Evolutionary conservation across 352 stramenopile genomes (phyloP).

Genomic region (Pythium insidiosum): DNA sequence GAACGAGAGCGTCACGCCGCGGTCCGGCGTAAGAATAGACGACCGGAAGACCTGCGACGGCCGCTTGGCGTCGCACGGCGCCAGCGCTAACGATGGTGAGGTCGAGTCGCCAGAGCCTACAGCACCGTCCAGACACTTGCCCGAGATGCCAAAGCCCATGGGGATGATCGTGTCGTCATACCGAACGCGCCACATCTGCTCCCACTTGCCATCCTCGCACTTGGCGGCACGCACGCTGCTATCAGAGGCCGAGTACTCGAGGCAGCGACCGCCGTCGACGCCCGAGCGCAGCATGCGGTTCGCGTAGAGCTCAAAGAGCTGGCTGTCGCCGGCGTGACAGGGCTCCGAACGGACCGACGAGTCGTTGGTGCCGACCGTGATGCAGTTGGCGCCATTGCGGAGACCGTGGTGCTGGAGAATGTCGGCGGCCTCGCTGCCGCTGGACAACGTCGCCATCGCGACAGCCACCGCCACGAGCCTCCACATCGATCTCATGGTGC

Average conservation of each 20-base stretch:
- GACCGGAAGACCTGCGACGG: background rate
- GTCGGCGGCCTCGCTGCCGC: no score
- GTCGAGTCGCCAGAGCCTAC: background rate
- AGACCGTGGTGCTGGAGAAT: no score
- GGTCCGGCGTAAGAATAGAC: background rate
- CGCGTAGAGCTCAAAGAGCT: constrained; percentile 7
- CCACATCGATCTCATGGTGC: no score
- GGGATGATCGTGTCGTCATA: background rate
- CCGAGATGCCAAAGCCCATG: constrained; percentile 2
- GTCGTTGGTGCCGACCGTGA: no score
- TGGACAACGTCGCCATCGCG: no score
- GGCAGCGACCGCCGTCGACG: constrained; percentile 1
- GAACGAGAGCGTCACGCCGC: background rate
- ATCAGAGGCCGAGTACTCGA: no score
- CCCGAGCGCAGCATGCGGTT: no score
- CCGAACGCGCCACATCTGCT: background rate
- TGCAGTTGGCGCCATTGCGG: no score
- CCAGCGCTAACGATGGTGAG: no score
- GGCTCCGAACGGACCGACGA: no score
- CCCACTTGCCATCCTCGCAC: background rate
- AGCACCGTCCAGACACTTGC: constrained; percentile 1
- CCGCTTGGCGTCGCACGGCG: background rate
- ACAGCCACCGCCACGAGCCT: no score
- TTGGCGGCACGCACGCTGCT: background rate
- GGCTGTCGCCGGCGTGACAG: background rate